Conservation (phyloP, 2,329 filamentous ascomycete genomes). For the Amauroascus verrucosus region DNA sequence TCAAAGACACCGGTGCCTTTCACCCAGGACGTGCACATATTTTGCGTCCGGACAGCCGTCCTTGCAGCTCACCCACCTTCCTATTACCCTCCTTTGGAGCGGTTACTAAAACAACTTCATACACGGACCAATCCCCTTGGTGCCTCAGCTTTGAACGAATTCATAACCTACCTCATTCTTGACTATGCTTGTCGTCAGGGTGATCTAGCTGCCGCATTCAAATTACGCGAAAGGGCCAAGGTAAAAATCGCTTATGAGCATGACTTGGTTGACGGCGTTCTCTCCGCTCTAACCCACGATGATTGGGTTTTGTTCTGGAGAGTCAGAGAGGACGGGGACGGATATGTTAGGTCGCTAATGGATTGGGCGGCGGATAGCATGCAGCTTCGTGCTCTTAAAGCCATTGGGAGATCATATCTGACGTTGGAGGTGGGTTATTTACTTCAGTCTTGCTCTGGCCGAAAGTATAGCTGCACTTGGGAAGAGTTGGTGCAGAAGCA, state of each 20-base stretch:
- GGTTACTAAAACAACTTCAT: slow-evolving; percentile 66
- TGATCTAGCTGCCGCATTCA: slow-evolving; percentile 63
- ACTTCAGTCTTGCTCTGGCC: slow-evolving; percentile 44
- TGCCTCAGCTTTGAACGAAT: slow-evolving; percentile 63
- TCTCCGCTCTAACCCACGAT: slow-evolving; percentile 64
- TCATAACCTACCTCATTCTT: slow-evolving; percentile 69
- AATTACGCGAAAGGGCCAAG: slow-evolving; percentile 45
- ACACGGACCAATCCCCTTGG: slow-evolving; percentile 54
- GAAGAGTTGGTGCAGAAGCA: slow-evolving; percentile 55
- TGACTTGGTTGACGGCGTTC: slow-evolving; percentile 55
- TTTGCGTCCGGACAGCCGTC: slow-evolving; percentile 76
- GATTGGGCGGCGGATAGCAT: slow-evolving; percentile 70
- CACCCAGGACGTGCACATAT: slow-evolving; percentile 79
- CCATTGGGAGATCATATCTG: slow-evolving; percentile 72
- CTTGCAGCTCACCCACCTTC: slow-evolving; percentile 73
- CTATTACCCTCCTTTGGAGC: slow-evolving; percentile 76
- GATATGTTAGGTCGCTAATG: slow-evolving; percentile 67
- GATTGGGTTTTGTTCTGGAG: slow-evolving; percentile 74
- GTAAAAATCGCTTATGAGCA: slow-evolving; percentile 51
- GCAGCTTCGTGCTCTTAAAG: slow-evolving; percentile 69
- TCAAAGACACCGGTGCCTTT: slow-evolving; percentile 68
- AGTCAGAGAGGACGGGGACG: slow-evolving; percentile 62
- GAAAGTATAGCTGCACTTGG: slow-evolving; percentile 50
- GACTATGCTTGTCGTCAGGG: slow-evolving; percentile 78
- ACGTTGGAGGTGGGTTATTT: slow-evolving; percentile 62